Evolutionary conservation across 208 protist species (phyloP).

Genomic region (Herpetomonas samuelpessoai): DNA sequence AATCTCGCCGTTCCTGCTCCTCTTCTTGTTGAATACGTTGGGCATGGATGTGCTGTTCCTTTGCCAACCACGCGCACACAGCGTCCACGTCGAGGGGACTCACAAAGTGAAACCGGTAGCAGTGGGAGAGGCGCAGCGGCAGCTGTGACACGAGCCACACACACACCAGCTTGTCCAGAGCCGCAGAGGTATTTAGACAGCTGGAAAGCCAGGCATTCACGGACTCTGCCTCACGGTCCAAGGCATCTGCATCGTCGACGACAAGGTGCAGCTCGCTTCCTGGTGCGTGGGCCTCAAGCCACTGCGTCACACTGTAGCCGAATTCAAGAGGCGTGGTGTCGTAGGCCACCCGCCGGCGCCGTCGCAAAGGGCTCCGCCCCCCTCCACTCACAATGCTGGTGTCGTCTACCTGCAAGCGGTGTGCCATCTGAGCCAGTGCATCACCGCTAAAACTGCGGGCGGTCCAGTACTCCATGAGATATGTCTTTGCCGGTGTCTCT

Average conservation of each 20-base stretch:
- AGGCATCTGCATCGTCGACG: conserved; percentile 72
- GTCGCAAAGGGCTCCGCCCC: conserved; percentile 11
- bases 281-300: conserved; percentile 34
- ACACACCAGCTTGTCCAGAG: conserved; percentile 26
- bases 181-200: conserved; percentile 17
- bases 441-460: conserved; percentile 28
- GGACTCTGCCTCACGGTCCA: conserved; percentile 36
- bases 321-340: conserved; percentile 58
- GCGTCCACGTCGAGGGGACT: conserved; percentile 26
- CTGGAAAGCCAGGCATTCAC: conserved; percentile 59
- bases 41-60: conserved; percentile 17
- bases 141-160: conserved; percentile 76
- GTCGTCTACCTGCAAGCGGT: conserved; percentile 18
- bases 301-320: conserved; percentile 42
- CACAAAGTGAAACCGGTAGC: conserved; percentile 79
- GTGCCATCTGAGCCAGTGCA: conserved; percentile 19
- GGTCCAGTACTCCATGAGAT: conserved; percentile 18
- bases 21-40: neutral
- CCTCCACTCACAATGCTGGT: conserved; percentile 11
- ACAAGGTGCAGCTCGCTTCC: conserved; percentile 80
- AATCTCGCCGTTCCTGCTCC: neutral
- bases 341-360: conserved; percentile 24
- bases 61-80: conserved; percentile 45
- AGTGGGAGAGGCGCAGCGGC: conserved; percentile 61
- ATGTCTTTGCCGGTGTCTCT: neutral